Evolutionary conservation across 176 grass and related monocot genomes (phyloP), one percentile per base, ranked within the genome.

Genomic region (Triticum dicoccoides): DNA sequence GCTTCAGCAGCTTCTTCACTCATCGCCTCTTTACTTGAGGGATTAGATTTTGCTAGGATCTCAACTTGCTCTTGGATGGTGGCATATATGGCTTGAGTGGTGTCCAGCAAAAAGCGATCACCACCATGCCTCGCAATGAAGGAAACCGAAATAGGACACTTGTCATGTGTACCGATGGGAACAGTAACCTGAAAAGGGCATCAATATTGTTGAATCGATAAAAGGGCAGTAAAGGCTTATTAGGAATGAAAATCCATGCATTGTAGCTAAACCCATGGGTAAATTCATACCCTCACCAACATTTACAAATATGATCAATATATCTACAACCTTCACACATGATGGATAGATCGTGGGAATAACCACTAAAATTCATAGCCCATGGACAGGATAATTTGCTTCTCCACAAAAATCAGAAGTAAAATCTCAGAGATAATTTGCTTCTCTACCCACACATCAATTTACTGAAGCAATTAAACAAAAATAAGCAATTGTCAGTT

Each of bases 1-100:
- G 90, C 87, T 85, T 99, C 92, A 84, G 97, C 97, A 63, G 92
- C 90, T 85, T 94, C 97, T 90, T 97, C 97, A 2, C 90, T 94
- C 70, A 85, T 94, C 25, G 91, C 86, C 68, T 91, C 80, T 80
- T 88, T 95, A 83, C 87, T 91, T 61, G 88, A 94, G 82, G 89
- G 78, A 67, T 91, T 94, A 83, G 92, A 97, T 80, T 93, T 97
- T 9, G 79, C 54, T 24, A 96, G 82, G 25, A 90, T 65, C 39
- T 95, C 85, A 65, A 82, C 84, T 90, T 99, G 85, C 86, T 97
- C 94, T 91, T 95, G 92, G 71, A 99, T 90, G 87, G 86, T 90
- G 18, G 85, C 63, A 87, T 91, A 95, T 63, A 99, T 82, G 35
- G 90, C 89, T 83, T 97, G 90, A 59, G 77, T 87, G 44, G 89